Evolutionary conservation across 2,329 filamentous ascomycete genomes (phyloP), one percentile per base, ranked within the genome.

Genomic region (Emericellopsis atlantica): DNA sequence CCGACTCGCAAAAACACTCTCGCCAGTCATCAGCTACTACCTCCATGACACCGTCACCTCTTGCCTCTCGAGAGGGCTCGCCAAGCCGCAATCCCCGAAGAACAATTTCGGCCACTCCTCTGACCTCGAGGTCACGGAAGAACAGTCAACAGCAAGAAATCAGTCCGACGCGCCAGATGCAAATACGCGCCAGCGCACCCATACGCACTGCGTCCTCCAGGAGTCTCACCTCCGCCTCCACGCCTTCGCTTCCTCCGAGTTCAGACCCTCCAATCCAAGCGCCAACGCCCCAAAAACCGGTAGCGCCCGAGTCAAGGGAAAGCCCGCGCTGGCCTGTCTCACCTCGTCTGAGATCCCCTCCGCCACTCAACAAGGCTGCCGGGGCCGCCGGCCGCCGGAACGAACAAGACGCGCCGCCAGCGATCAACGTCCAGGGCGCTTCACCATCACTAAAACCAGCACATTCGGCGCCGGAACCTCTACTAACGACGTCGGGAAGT

Each of bases 251-350:
- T 31, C 74, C 75, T 38, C 72, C 79, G 29, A 59, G 70, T 33
- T 67, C 76, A 44, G 84, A 93, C 47, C 60, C 74, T 6, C 66
- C 67, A 22, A 62, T 74, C 50, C 79, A 79, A 60, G 66, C 75
- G 41, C 70, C 79, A 36, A 71, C 72, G 46, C 76, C 82, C 12
- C 72, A 81, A 52, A 87, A 88, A 58, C 64, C 72, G 5, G 57
- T 65, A 46, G 54, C 59, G 39, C 56, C 66, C 40, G 70, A 81
- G 40, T 53, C 69, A 33, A 71, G 57, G 52, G 72, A 79, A 43
- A 71, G 71, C 40, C 77, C 77, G 46, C 74, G 81, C 60, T 90
- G 84, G 84, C 83, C 85, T 22, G 64, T 82, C 45, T 89, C 84
- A 37, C 84, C 85, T 36, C 74, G 84, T 46, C 58, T 92, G 47